phyloP scores from a whole-genome alignment of 331 rosid genomes.

The Phaseolus coccineus region DNA sequence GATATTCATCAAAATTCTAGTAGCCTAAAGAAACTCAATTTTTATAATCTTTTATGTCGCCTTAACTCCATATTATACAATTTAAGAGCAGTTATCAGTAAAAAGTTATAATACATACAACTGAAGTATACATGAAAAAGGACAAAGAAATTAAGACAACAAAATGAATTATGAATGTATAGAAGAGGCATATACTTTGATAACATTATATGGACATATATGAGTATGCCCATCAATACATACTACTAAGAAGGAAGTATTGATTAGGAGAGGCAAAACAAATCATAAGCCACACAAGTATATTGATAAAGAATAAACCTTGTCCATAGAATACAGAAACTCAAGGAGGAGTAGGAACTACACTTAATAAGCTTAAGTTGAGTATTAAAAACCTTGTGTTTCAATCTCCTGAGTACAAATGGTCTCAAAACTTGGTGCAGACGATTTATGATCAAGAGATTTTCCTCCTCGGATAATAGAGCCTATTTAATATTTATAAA shows the following conservation, averaged over 20 bases:
- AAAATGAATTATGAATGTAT: neutral
- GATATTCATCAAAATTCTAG: constrained; percentile 15
- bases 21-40: neutral
- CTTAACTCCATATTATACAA: neutral
- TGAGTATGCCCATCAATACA: neutral
- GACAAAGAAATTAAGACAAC: constrained; percentile 14
- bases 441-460: constrained; percentile 98
- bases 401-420: constrained; percentile 97
- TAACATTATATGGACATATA: neutral
- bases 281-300: neutral
- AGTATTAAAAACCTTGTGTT: constrained; percentile 82
- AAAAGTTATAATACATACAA: neutral
- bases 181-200: constrained; percentile 1
- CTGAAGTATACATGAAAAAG: neutral
- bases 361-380: constrained; percentile 15
- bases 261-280: constrained; percentile 3
- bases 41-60: neutral
- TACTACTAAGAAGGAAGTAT: constrained; percentile 23
- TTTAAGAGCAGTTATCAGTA: neutral
- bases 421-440: constrained; percentile 99
- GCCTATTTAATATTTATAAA: constrained; percentile 59
- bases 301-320: constrained; percentile 1
- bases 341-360: constrained; percentile 13
- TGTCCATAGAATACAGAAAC: constrained; percentile 24
- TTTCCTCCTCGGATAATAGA: constrained; percentile 97